Conservation (phyloP, 116 monocot species). For the Dioscorea cayenensis region DNA sequence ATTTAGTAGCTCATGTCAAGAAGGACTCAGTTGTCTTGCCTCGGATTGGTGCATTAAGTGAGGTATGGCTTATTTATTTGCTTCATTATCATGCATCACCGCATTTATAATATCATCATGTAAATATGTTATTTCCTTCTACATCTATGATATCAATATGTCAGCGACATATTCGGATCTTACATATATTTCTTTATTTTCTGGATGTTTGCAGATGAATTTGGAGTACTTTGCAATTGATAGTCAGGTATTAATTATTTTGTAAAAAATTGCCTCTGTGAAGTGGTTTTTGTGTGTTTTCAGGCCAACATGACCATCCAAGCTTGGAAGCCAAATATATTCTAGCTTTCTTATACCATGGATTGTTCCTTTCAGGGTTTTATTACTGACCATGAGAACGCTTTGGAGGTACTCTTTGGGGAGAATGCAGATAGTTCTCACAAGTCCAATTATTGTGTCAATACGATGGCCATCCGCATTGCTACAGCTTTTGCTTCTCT, state of each 20-base stretch:
- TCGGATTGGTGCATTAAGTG: slow-evolving; percentile 91
- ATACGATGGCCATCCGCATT: slow-evolving; percentile 78
- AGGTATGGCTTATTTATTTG: slow-evolving; percentile 41
- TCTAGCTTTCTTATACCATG: neutral
- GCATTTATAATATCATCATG: neutral
- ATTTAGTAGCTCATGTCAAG: slow-evolving; percentile 75
- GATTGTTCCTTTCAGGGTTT: slow-evolving; percentile 52
- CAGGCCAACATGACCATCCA: neutral
- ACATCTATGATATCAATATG: neutral
- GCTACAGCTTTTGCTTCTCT: slow-evolving; percentile 87
- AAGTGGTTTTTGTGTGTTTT: neutral
- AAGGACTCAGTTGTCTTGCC: slow-evolving; percentile 80
- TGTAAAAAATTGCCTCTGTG: neutral
- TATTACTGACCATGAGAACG: slow-evolving; percentile 86
- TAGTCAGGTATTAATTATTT: slow-evolving; percentile 64
- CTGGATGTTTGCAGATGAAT: slow-evolving; percentile 81
- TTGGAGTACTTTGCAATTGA: slow-evolving; percentile 99
- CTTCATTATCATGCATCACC: neutral
- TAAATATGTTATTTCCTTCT: neutral
- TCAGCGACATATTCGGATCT: neutral
- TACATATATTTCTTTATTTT: slow-evolving; percentile 10
- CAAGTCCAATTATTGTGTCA: slow-evolving; percentile 68
- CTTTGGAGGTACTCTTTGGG: slow-evolving; percentile 78
- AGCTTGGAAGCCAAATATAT: neutral
- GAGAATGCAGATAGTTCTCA: slow-evolving; percentile 63